phyloP scores from a whole-genome alignment of 2,329 filamentous ascomycete genomes.

The Ascochyta fabae region DNA sequence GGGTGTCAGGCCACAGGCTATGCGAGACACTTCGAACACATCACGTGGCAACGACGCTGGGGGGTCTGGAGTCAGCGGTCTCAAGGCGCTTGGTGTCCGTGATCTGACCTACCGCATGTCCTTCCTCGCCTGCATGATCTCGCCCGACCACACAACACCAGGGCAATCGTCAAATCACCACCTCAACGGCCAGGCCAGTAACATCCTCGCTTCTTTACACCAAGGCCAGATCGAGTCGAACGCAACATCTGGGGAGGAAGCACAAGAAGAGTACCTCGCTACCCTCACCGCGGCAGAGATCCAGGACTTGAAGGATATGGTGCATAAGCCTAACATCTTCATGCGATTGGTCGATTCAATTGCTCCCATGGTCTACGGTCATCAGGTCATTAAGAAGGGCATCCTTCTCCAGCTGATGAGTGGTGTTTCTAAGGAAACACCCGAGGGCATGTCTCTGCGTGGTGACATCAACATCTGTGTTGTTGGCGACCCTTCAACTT shows the following conservation, averaged over 20 bases:
- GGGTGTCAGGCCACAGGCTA: constrained; percentile 80
- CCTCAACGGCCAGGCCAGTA: constrained; percentile 75
- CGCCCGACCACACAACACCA: constrained; percentile 81
- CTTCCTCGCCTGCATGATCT: constrained; percentile 97
- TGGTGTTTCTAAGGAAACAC: constrained; percentile 90
- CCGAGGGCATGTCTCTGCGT: constrained; percentile 93
- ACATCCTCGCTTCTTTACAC: constrained; percentile 84
- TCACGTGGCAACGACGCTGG: constrained; percentile 79
- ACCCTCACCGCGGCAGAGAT: constrained; percentile 88
- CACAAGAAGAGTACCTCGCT: constrained; percentile 84
- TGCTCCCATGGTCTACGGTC: constrained; percentile 95
- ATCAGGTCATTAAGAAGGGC: constrained; percentile 97
- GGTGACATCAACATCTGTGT: constrained; percentile 99
- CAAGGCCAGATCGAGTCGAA: constrained; percentile 70
- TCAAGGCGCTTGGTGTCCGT: constrained; percentile 91
- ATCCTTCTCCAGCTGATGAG: constrained; percentile 92
- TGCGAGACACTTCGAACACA: constrained; percentile 79
- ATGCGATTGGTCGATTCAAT: constrained; percentile 90
- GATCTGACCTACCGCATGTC: constrained; percentile 94
- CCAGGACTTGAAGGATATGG: constrained; percentile 88
- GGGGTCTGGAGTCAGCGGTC: constrained; percentile 81
- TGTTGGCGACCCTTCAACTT: constrained; percentile 94
- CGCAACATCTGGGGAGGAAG: constrained; percentile 75
- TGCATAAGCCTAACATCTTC: constrained; percentile 95
- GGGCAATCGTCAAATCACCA: constrained; percentile 75